These are phyloP conservation scores for Didymella pomorum DNA, from an alignment of 2,329 filamentous ascomycete genomes.

Conservation along the genomic window DNA sequence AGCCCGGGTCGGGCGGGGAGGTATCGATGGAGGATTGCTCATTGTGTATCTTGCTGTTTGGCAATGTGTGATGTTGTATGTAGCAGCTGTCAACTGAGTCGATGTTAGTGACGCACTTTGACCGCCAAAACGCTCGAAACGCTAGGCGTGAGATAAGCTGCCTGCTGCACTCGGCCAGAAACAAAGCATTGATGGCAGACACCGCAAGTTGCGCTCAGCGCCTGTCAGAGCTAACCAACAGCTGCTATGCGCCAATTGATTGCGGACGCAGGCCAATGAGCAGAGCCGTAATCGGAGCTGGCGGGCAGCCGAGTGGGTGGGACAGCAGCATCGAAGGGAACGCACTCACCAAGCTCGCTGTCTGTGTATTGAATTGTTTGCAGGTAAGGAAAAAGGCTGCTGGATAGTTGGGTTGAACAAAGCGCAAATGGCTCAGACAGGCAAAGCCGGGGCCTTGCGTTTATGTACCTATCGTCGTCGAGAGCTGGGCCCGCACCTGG, in stretches of 20 bases:
- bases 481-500: constrained; percentile 42
- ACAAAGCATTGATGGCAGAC: constrained; percentile 22
- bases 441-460: constrained; percentile 29
- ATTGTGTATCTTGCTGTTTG: constrained; percentile 42
- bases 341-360: constrained; percentile 14
- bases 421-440: constrained; percentile 31
- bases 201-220: constrained; percentile 25
- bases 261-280: constrained; percentile 31
- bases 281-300: constrained; percentile 21
- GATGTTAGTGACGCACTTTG: constrained; percentile 34
- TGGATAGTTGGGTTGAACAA: constrained; percentile 4
- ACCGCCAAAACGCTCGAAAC: constrained; percentile 31
- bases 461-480: constrained; percentile 38
- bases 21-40: constrained; percentile 63
- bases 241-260: constrained; percentile 24
- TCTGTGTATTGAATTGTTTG: neutral
- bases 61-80: constrained; percentile 24
- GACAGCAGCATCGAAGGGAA: constrained; percentile 6
- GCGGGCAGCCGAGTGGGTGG: constrained; percentile 18
- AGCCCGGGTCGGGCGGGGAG: constrained; percentile 68
- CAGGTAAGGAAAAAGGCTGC: constrained; percentile 12
- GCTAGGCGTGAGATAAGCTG: constrained; percentile 37
- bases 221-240: constrained; percentile 29
- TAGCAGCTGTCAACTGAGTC: constrained; percentile 22
- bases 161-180: constrained; percentile 21